Base-by-base conservation (phyloP, 2,329 filamentous ascomycete genomes). In the Fusarium lateritium region DNA sequence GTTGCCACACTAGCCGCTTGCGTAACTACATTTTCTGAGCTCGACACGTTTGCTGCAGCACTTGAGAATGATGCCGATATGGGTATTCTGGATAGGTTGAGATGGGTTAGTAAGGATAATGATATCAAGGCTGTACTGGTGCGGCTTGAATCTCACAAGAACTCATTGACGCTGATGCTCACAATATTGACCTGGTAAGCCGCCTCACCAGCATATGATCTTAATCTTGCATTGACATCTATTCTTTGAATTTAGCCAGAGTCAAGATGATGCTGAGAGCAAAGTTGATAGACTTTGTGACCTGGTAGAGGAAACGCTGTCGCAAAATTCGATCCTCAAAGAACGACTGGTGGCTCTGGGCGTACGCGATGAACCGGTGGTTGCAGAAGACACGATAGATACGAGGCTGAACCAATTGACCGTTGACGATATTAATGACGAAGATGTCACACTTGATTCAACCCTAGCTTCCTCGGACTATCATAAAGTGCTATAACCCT, bases 91-190 rank as follows among this genome's bases (percentile, higher is more conserved):
- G 56, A 60, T 33, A n/a, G 50, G 2, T 2, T 62, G 13, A 51
- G 36, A 14, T 57, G 58, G 57, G 28, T 21, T 14, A 62, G 42
- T 15, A 62, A 57, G 24, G 62, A 57, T 5, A 49, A 40, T 14
- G 58, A 62, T 7, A 65, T 65, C 22, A 49, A 49, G 21, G 45
- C 34, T 6, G 19, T 65, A 3, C 51, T 62, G 14, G 34, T 39
- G 3, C 33, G 57, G n/a, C 57, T 65, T 6, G 57, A 62, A 28
- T 47, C 62, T n/a, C 62, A 65, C 28, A 65, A 65, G 36, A 33
- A 11, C 9, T 62, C 62, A 6, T 39, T 65, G 15, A 52, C 46
- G 4, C 17, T 65, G 2, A 62, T 65, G 58, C 49, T 65, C 14
- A 46, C 39, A 17, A 62, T 65, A 3, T 40, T 65, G 9, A 57